Base-by-base conservation (phyloP, 371 early-diverging fungal species). In the Furculomyces boomerangus region DNA sequence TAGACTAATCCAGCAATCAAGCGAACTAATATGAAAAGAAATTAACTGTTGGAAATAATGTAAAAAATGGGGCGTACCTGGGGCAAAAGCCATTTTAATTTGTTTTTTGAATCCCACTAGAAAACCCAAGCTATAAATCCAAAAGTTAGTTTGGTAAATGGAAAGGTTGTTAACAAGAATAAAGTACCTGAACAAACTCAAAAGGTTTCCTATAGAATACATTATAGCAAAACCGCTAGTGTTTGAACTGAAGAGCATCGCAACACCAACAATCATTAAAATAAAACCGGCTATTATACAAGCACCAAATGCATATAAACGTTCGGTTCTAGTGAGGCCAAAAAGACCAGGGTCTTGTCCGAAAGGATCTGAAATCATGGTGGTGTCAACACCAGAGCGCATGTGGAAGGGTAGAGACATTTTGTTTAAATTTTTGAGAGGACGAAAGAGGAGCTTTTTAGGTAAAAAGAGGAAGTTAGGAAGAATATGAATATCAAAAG, bases 191-290 rank as follows among this genome's bases (percentile, higher is more conserved):
- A 83, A 55, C 40, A 94, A 56, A 18, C 91, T 84, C 20, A 90
- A 54, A n/a, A 90, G 54, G 64, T 94, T 92, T 48, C 94, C 93
- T 20, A 90, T 57, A 50, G 89, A 84, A 67, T 90, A 93, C 29
- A 90, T 72, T 47, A 90, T 75, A 31, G 92, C 93, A 72, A 92
- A 93, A 5, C 74, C 76, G 8, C 76, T 61, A 31, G 86, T 59
- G 48, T 75, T 71, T 2, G 69, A 77, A 16, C 77, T 62, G 16
- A 72, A 49, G 69, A 60, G 56, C 25, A 64, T 43, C 1, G 44
- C 46, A 0, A 64, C 49, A 7, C 69, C 53, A 59, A 89, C 55
- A 50, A 89, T 70, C 18, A 81, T 79, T 57, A 89, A 67, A 18
- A 86, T 49, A 57, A 86, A 75, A 0, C 90, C 90, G 10, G 72